A percentile compares a stretch with the other conserved stretches of the same genome.
Conservation (phyloP, 495 filamentous ascomycete genomes). For the Annulohypoxylon stygium region DNA sequence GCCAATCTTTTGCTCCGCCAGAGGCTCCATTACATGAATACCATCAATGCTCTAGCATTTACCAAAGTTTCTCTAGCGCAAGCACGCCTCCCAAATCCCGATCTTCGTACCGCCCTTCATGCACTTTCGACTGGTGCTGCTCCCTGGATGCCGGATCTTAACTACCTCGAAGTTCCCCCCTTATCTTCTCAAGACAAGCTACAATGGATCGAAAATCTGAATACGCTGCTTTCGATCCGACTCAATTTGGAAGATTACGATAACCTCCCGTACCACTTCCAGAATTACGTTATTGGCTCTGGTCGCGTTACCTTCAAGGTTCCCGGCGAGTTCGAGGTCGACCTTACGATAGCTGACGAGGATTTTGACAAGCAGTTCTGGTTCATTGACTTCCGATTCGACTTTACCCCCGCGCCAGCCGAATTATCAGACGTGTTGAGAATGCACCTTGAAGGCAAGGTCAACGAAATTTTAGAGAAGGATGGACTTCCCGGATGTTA, state of each 20-base stretch:
- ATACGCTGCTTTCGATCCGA: conserved; percentile 83
- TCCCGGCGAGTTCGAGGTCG: conserved; percentile 88
- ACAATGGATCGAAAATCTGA: conserved; percentile 79
- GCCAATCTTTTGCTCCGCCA: conserved; percentile 76
- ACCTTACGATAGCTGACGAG: conserved; percentile 87
- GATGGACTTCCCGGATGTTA: conserved; percentile 83
- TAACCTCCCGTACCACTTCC: conserved; percentile 76
- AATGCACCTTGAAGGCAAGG: conserved; percentile 72
- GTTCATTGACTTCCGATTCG: conserved; percentile 91
- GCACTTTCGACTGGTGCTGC: conserved; percentile 81
- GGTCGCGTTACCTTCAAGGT: conserved; percentile 90
- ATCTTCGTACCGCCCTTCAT: conserved; percentile 89
- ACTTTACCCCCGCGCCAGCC: conserved; percentile 76
- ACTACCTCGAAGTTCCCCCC: conserved; percentile 81
- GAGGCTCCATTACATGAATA: conserved; percentile 66
- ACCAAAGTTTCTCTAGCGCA: conserved; percentile 75
- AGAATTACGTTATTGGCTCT: conserved; percentile 77
- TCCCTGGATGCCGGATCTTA: conserved; percentile 82
- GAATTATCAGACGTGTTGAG: conserved; percentile 71
- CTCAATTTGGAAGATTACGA: conserved; percentile 85
- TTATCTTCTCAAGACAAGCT: conserved; percentile 74
- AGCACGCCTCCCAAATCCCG: conserved; percentile 83
- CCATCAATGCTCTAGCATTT: conserved; percentile 72
- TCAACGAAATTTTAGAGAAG: conserved; percentile 74
- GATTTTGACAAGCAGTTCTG: conserved; percentile 84